Conservation (phyloP, 768 basidiomycete species). For the Trametes meyenii region DNA sequence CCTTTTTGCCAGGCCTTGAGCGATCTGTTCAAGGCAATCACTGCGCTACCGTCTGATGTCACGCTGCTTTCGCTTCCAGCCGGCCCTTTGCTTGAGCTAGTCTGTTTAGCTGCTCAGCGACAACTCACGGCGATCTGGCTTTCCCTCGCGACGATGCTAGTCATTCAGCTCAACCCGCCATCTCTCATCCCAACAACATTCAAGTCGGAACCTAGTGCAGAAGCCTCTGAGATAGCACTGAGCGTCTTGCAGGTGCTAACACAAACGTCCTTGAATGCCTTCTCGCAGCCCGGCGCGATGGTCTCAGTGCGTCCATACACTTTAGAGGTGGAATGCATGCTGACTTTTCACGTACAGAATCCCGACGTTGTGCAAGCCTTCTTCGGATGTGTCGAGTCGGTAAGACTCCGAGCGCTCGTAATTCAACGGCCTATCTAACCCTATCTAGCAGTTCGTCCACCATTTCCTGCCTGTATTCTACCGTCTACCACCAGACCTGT, state of each 20-base stretch:
- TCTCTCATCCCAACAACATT: slow-evolving; percentile 47
- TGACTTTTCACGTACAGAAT: slow-evolving; percentile 51
- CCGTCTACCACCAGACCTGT: slow-evolving; percentile 59
- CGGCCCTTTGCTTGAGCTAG: slow-evolving; percentile 77
- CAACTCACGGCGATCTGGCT: slow-evolving; percentile 86
- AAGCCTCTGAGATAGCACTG: slow-evolving; percentile 60
- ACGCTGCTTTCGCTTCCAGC: slow-evolving; percentile 83
- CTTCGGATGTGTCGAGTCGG: slow-evolving; percentile 80
- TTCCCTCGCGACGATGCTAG: slow-evolving; percentile 75
- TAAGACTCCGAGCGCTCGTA: slow-evolving; percentile 36
- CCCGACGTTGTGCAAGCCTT: slow-evolving; percentile 92
- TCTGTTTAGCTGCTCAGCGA: slow-evolving; percentile 70
- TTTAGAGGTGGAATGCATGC: background rate
- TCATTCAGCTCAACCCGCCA: slow-evolving; percentile 83
- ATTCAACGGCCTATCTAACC: background rate
- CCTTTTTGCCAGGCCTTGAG: slow-evolving; percentile 60
- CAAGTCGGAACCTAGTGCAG: slow-evolving; percentile 53
- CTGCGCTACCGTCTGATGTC: slow-evolving; percentile 72
- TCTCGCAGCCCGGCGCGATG: slow-evolving; percentile 67
- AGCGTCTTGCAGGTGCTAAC: slow-evolving; percentile 60
- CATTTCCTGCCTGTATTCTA: slow-evolving; percentile 66
- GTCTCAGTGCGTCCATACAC: slow-evolving; percentile 53
- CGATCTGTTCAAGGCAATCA: slow-evolving; percentile 85
- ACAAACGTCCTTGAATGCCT: slow-evolving; percentile 53
- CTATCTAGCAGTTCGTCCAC: slow-evolving; percentile 43